Evolutionary conservation across 1,284 basidiomycete species (phyloP).

Genomic region (Leccinum fuscescens): DNA sequence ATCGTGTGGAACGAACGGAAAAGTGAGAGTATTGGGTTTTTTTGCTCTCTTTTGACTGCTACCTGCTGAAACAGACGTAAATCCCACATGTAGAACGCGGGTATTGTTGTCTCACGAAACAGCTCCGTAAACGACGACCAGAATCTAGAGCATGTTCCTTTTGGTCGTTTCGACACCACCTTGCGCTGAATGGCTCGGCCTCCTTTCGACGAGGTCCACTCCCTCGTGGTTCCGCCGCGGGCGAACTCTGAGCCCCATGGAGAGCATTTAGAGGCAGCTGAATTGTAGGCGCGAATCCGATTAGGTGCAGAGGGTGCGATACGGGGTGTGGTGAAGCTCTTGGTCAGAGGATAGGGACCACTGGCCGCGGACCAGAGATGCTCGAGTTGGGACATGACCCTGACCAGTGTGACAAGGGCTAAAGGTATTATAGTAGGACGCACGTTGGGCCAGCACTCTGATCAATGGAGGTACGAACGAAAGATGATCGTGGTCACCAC

Average conservation of each 20-base stretch:
- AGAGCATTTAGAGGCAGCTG: neutral
- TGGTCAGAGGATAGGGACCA: neutral
- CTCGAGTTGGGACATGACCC: neutral
- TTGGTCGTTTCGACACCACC: neutral
- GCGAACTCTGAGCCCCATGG: neutral
- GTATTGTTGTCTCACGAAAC: slow-evolving; percentile 2
- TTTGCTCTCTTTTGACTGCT: neutral
- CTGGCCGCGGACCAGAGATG: neutral
- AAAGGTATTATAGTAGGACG: neutral
- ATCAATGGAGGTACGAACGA: neutral
- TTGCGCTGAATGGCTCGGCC: neutral
- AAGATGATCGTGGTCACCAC: neutral
- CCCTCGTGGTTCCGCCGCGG: neutral
- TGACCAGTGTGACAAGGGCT: neutral
- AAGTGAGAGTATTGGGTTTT: neutral
- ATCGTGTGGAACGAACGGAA: neutral
- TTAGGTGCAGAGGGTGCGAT: neutral
- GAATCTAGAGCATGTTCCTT: neutral
- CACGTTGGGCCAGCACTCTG: neutral
- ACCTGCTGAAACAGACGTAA: neutral
- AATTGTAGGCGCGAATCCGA: neutral
- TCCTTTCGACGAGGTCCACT: neutral
- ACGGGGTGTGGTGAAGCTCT: neutral
- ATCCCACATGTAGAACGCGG: neutral
- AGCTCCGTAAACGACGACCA: neutral